These are phyloP conservation scores for Sistotremastrum suecicum DNA, from an alignment of 768 basidiomycete species.

Conservation along the genomic window DNA sequence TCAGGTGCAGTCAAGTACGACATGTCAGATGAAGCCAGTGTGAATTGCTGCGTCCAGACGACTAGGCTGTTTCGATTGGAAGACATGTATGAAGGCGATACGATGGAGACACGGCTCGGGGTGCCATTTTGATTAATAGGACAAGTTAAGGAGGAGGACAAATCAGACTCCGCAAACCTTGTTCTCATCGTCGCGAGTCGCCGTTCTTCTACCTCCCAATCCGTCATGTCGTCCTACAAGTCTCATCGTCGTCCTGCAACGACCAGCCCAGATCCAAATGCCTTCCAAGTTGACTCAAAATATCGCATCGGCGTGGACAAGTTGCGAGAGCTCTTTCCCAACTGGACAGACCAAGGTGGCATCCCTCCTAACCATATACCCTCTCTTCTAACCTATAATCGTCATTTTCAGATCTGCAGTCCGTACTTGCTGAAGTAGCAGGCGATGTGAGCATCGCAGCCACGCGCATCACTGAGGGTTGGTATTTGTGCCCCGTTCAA, in stretches of 20 bases:
- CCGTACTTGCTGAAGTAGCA: conserved; percentile 47
- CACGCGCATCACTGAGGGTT: conserved; percentile 66
- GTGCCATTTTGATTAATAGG: no score
- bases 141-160: no score
- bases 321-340: conserved; percentile 59
- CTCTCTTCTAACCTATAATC: conserved; percentile 11
- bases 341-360: conserved; percentile 57
- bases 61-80: no score
- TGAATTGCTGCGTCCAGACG: no score
- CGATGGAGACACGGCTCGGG: no score
- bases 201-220: no score
- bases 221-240: conserved; percentile 39
- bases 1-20: no score
- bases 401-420: conserved; percentile 42
- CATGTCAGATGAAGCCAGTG: no score
- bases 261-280: conserved; percentile 15
- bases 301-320: conserved; percentile 40
- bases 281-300: conserved; percentile 23
- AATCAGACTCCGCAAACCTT: no score
- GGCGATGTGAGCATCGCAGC: conserved; percentile 62
- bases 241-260: conserved; percentile 26
- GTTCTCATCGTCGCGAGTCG: no score
- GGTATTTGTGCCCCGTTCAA: conserved; percentile 9
- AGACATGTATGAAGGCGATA: no score
- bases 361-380: conserved; percentile 4